phyloP scores from a whole-genome alignment of 805 yeast species.

The Komagataella populi region DNA sequence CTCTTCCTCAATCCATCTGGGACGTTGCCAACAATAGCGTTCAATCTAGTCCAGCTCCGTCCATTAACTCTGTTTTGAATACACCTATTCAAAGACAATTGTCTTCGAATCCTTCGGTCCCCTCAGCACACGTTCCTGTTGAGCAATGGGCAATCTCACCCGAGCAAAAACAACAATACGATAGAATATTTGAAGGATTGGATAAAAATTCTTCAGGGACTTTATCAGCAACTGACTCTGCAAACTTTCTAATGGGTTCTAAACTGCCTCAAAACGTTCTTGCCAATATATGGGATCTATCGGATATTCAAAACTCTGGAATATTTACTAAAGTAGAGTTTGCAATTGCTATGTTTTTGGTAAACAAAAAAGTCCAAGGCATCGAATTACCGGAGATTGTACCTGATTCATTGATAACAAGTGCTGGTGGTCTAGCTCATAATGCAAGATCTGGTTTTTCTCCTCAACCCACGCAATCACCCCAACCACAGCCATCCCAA shows the following conservation, averaged over 20 bases:
- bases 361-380: slow-evolving; percentile 75
- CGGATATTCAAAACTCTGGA: slow-evolving; percentile 83
- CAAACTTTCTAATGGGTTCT: slow-evolving; percentile 79
- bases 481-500: slow-evolving; percentile 7
- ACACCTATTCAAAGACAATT: slow-evolving; percentile 2
- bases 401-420: slow-evolving; percentile 42
- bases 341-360: slow-evolving; percentile 86
- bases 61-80: neutral
- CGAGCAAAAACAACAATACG: slow-evolving; percentile 65
- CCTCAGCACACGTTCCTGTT: slow-evolving; percentile 6
- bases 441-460: slow-evolving; percentile 5
- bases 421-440: slow-evolving; percentile 10
- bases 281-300: slow-evolving; percentile 89
- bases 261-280: slow-evolving; percentile 72
- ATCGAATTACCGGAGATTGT: slow-evolving; percentile 60
- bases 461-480: slow-evolving; percentile 7
- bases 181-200: slow-evolving; percentile 61
- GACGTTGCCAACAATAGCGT: slow-evolving; percentile 9
- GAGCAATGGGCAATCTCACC: slow-evolving; percentile 57
- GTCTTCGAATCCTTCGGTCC: slow-evolving; percentile 4
- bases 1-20: slow-evolving; percentile 20
- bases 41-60: slow-evolving; percentile 7
- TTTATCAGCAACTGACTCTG: slow-evolving; percentile 70
- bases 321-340: slow-evolving; percentile 71
- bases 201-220: slow-evolving; percentile 53